Percentiles rank a stretch among this genome's conserved stretches.
These are phyloP conservation scores for Arthrobotrys sinensis DNA, from an alignment of 2,329 filamentous ascomycete genomes.

Conservation along the genomic window DNA sequence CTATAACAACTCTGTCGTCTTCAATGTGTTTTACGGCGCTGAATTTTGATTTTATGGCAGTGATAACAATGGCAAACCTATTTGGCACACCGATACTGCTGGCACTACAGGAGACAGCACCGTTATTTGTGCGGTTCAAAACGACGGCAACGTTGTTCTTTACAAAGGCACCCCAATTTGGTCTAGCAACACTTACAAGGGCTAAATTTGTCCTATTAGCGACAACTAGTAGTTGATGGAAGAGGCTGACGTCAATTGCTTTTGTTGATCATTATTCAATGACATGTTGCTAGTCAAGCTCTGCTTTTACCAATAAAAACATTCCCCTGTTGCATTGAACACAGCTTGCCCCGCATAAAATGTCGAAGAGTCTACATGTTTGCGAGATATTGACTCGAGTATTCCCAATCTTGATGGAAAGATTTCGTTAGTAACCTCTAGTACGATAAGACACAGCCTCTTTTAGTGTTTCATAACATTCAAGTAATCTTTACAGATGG, in stretches of 20 bases:
- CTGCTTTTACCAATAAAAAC: background rate
- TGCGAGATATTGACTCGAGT: no score
- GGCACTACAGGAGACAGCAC: conserved; percentile 59
- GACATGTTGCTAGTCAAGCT: conserved; percentile 1
- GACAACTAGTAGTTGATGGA: background rate
- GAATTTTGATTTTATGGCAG: conserved; percentile 12
- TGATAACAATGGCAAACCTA: conserved; percentile 45
- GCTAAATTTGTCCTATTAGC: conserved; percentile 9
- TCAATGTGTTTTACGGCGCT: background rate
- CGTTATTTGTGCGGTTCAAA: conserved; percentile 65
- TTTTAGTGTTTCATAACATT: no score
- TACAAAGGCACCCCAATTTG: conserved; percentile 66
- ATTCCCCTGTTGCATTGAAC: background rate
- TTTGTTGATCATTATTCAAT: background rate
- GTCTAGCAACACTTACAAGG: conserved; percentile 64
- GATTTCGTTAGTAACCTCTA: no score
- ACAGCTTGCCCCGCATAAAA: no score
- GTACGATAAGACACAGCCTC: no score
- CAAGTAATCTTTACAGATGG: no score
- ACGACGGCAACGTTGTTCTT: conserved; percentile 66
- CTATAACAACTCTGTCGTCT: background rate
- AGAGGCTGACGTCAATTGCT: background rate
- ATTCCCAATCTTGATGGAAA: no score
- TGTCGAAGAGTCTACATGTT: no score
- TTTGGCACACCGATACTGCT: conserved; percentile 65